Base-by-base conservation (phyloP, 176 grass and related monocot genomes). In the Cenchrus purpureus region DNA sequence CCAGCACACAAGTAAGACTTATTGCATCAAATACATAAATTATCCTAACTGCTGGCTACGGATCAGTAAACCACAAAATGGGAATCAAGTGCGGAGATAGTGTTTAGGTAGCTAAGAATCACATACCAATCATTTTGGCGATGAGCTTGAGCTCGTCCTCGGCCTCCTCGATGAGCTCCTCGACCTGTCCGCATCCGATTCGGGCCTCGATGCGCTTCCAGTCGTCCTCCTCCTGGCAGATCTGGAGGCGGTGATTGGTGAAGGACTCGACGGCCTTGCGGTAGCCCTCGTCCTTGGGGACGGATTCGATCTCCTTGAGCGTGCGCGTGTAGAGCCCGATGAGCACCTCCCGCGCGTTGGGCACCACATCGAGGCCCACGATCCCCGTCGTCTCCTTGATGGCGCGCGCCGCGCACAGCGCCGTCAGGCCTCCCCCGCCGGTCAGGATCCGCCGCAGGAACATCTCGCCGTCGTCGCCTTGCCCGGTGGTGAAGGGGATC, bases 181-280 rank as follows among this genome's bases (percentile, higher is more conserved):
- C 95, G 34, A 97, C 86, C 77, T 97, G 95, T 10, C 92, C 95
- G 84, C 92, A 92, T 20, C 84, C 95, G 56, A 97, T 79, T 50
- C 87, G 84, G 63, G 89, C 80, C 92, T 97, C 95, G 86, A 97
- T 94, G 86, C 67, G 37, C 77, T 93, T 94, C 91, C 91, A 95
- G 80, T 93, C 89, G 4, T 90, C 84, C 79, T 98, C 95, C 80
- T 95, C 84, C 79, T 87, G 89, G 76, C 95, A 93, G 88, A 97
- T 86, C 92, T 94, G 90, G 77, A 97, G 92, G 77, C 95, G 87
- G 74, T 97, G 73, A 13, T 78, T 85, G 20, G 92, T 97, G 81
- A 97, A 97, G 68, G 88, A 94, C 84, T 97, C 93, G 16, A 93
- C 91, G 68, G 95, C 93, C 93, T 98, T 98, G 80, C 95, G 95